Evolutionary conservation across 768 basidiomycete species (phyloP).

Genomic region (Termitomyces sp.): DNA sequence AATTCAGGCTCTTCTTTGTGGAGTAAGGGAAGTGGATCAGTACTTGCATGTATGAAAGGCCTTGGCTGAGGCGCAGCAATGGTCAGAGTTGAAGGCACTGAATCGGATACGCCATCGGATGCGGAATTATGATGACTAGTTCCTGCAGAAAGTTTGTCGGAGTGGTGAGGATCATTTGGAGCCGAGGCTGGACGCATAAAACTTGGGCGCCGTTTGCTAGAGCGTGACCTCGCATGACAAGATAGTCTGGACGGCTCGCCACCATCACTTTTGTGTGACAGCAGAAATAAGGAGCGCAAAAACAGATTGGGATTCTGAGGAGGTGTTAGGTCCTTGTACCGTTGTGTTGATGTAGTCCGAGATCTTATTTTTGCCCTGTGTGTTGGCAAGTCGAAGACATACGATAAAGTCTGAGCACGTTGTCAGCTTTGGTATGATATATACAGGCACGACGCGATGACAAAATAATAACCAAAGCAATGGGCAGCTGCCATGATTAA

Average conservation of each 20-base stretch:
- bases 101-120: constrained; percentile 9
- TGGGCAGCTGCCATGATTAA: neutral
- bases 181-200: constrained; percentile 34
- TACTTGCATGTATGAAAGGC: constrained; percentile 30
- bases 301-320: constrained; percentile 18
- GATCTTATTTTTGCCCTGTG: constrained; percentile 55
- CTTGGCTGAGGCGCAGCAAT: constrained; percentile 18
- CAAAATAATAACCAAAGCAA: neutral
- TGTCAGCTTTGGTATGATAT: neutral
- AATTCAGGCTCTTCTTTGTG: constrained; percentile 24
- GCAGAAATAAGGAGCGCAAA: constrained; percentile 23
- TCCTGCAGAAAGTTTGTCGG: neutral
- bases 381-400: constrained; percentile 56
- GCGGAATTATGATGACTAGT: neutral
- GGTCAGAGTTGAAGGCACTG: constrained; percentile 6
- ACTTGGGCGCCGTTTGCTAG: constrained; percentile 17
- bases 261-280: constrained; percentile 7
- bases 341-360: constrained; percentile 12
- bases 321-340: neutral
- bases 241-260: constrained; percentile 7
- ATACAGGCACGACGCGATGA: neutral
- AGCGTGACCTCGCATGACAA: constrained; percentile 14
- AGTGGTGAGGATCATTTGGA: constrained; percentile 30
- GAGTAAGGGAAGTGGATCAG: constrained; percentile 30
- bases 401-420: constrained; percentile 50